A percentile compares a stretch with the other conserved stretches of the same genome.
Evolutionary conservation across 495 filamentous ascomycete genomes (phyloP).

Genomic region (Trichoderma reesei): DNA sequence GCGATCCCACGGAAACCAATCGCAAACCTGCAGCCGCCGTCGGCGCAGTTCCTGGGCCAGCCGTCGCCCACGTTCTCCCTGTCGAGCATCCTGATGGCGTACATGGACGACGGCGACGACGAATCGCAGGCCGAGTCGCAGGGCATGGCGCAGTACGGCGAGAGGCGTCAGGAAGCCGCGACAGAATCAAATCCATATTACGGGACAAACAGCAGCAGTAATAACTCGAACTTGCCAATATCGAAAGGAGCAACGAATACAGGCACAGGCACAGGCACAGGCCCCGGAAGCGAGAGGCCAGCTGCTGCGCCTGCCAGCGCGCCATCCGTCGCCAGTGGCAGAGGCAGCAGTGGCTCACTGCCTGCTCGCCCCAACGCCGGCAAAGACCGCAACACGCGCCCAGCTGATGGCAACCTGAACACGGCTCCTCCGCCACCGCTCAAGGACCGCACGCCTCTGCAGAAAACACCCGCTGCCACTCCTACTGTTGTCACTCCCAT

Average conservation of each 20-base stretch:
- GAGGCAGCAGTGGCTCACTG: slow-evolving; percentile 2
- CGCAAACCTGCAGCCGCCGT: slow-evolving; percentile 13
- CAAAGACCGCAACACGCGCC: not conserved
- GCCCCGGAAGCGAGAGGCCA: not conserved
- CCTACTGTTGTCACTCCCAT: too few relatives aligned
- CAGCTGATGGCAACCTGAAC: not conserved
- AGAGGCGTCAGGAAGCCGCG: slow-evolving; percentile 2
- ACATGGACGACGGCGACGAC: slow-evolving; percentile 14
- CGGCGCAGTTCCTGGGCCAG: slow-evolving; percentile 8
- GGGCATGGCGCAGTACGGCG: slow-evolving; percentile 6
- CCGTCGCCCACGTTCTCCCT: slow-evolving; percentile 28
- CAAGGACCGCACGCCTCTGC: slow-evolving; percentile 20
- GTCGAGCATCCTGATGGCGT: slow-evolving; percentile 36
- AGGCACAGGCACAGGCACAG: too few relatives aligned
- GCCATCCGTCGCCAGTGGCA: not conserved
- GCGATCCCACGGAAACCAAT: slow-evolving; percentile 24
- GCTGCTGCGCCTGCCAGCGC: not conserved
- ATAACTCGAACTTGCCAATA: too few relatives aligned
- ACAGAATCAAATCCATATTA: not conserved
- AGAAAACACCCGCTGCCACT: too few relatives aligned
- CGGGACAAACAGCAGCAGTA: too few relatives aligned
- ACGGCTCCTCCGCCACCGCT: slow-evolving; percentile 28
- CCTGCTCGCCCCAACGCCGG: slow-evolving; percentile 2
- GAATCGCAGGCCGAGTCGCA: slow-evolving; percentile 28
- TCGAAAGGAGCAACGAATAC: too few relatives aligned